Percentiles rank a stretch among this genome's conserved stretches.
phyloP scores from a whole-genome alignment of 768 basidiomycete genomes.

The Pleurotus ostreatus region DNA sequence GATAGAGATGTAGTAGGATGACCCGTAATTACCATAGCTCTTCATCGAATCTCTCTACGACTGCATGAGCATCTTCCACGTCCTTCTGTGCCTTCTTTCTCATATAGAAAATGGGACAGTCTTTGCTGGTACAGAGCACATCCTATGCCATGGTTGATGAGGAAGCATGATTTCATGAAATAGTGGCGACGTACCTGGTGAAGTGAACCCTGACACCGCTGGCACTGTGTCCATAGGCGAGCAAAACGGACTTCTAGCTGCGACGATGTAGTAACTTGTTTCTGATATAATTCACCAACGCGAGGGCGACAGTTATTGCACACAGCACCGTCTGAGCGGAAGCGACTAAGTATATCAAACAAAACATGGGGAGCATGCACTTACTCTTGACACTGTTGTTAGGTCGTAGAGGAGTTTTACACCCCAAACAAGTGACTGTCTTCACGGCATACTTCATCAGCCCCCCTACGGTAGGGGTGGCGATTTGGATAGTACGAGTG shows the following conservation, averaged over 20 bases:
- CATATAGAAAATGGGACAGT: slow-evolving; percentile 99
- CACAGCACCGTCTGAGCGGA: slow-evolving; percentile 76
- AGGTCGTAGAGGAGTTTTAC: slow-evolving; percentile 81
- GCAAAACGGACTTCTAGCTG: slow-evolving; percentile 88
- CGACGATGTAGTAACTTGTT: slow-evolving; percentile 74
- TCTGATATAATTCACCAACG: slow-evolving; percentile 89
- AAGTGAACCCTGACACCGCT: slow-evolving; percentile 96
- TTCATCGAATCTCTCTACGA: slow-evolving; percentile 80
- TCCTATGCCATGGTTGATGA: slow-evolving; percentile 48
- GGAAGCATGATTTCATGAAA: neutral
- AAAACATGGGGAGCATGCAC: slow-evolving; percentile 16
- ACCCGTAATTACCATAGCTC: slow-evolving; percentile 58
- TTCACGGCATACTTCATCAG: slow-evolving; percentile 99
- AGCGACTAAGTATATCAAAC: neutral
- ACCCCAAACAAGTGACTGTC: slow-evolving; percentile 91
- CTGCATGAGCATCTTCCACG: slow-evolving; percentile 77
- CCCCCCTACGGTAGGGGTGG: slow-evolving; percentile 93
- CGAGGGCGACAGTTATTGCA: slow-evolving; percentile 90
- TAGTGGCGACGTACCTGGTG: slow-evolving; percentile 61
- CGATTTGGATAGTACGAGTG: slow-evolving; percentile 92
- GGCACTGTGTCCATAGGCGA: slow-evolving; percentile 97
- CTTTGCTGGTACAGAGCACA: slow-evolving; percentile 93
- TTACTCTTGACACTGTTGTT: slow-evolving; percentile 73
- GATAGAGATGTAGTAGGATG: too few species aligned
- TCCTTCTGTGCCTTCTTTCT: slow-evolving; percentile 98